These are phyloP conservation scores for Themeda triandra DNA, from an alignment of 176 grass and related monocot species.

Conservation along the genomic window DNA sequence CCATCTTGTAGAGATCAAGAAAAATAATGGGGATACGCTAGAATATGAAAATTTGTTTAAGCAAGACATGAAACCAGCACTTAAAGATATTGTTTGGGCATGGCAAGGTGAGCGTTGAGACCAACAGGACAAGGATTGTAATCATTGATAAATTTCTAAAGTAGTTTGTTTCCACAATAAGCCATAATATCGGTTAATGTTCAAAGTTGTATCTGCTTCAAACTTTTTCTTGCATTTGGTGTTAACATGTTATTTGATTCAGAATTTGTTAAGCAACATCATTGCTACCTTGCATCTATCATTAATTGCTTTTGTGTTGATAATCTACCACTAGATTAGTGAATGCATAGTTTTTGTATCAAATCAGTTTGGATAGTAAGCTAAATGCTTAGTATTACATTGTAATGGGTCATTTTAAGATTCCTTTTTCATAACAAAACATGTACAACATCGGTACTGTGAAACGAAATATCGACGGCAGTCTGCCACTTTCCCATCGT, in stretches of 20 bases:
- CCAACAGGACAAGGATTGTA: not conserved
- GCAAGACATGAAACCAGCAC: constrained; percentile 35
- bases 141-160: not conserved
- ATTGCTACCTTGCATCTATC: not conserved
- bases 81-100: constrained; percentile 48
- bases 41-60: constrained; percentile 41
- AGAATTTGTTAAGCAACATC: not conserved
- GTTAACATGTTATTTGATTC: not conserved
- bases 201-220: not conserved
- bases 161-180: not conserved
- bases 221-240: not conserved
- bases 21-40: constrained; percentile 39
- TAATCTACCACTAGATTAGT: not conserved
- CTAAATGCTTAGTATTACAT: not conserved
- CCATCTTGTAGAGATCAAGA: constrained; percentile 50
- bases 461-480: too few relatives aligned
- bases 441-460: too few relatives aligned
- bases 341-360: not conserved
- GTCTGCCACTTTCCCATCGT: too few relatives aligned
- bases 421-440: not conserved
- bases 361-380: not conserved
- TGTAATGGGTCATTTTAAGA: not conserved
- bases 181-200: not conserved
- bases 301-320: not conserved
- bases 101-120: constrained; percentile 38